phyloP scores from a whole-genome alignment of 2,329 filamentous ascomycete species.

The Exserohilum rostratum region DNA sequence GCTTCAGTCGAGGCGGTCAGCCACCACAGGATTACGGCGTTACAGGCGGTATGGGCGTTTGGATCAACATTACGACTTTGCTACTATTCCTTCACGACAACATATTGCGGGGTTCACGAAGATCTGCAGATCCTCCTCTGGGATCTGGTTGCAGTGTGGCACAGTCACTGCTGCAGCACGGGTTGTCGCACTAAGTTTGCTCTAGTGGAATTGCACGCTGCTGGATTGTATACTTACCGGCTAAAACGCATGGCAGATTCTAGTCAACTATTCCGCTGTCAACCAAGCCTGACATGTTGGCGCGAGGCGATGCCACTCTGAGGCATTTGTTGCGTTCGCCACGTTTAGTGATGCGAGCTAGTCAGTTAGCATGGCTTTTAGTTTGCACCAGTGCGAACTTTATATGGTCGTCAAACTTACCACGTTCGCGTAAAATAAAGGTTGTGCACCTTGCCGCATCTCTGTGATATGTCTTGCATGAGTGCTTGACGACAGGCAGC shows the following conservation, averaged over 20 bases:
- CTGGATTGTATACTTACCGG: constrained; percentile 12
- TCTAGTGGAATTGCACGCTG: constrained; percentile 20
- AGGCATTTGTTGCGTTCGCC: constrained; percentile 9
- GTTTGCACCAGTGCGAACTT: constrained; percentile 7
- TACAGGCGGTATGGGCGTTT: constrained; percentile 14
- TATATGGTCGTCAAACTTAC: constrained; percentile 25
- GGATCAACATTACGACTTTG: constrained; percentile 10
- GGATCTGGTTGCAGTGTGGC: constrained; percentile 13
- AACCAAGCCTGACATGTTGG: constrained; percentile 23
- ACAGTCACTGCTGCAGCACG: constrained; percentile 23
- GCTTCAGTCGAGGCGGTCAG: constrained; percentile 12
- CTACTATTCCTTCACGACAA: constrained; percentile 2
- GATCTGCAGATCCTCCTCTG: constrained; percentile 14
- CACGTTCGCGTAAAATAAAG: constrained; percentile 1
- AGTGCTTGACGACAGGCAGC: not conserved
- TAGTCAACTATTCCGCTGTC: constrained; percentile 25
- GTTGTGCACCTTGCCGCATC: not conserved
- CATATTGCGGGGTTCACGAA: constrained; percentile 5
- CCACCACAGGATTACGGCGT: constrained; percentile 23
- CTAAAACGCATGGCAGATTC: constrained; percentile 19
- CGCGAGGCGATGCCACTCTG: constrained; percentile 5
- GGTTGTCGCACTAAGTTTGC: constrained; percentile 21
- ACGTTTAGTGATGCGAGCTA: constrained; percentile 5
- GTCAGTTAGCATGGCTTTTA: constrained; percentile 4
- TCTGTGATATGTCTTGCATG: constrained; percentile 2